Evolutionary conservation across 169 alveolate species (phyloP).

Genomic region (Cystoisospora suis): DNA sequence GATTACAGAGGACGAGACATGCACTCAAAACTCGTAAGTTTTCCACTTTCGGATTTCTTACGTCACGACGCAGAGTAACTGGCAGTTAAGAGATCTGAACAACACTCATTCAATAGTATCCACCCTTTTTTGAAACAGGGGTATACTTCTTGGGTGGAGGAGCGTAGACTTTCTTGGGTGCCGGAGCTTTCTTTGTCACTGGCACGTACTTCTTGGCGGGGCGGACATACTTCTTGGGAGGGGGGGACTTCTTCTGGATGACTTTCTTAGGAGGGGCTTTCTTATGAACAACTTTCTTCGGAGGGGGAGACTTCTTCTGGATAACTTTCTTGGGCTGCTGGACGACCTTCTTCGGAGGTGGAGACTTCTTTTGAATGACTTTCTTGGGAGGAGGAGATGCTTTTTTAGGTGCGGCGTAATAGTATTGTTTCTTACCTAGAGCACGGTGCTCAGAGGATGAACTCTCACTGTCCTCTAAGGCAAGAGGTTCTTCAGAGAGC

Average conservation of each 20-base stretch:
- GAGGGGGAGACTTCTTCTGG: not conserved
- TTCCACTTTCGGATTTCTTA: conserved; percentile 14
- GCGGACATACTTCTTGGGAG: not conserved
- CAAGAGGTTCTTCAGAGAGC: not conserved
- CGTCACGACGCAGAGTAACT: not conserved
- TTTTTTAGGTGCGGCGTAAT: not conserved
- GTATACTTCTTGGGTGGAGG: conserved; percentile 6
- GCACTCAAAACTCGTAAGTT: conserved; percentile 4
- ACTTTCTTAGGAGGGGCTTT: not conserved
- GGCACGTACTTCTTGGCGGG: not conserved
- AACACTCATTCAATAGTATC: not conserved
- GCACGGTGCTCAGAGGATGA: not conserved
- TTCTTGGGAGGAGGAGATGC: conserved; percentile 12
- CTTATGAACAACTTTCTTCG: not conserved
- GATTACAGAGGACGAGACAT: too few species aligned
- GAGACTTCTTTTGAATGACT: not conserved
- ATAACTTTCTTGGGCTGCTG: not conserved
- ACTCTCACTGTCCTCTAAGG: not conserved
- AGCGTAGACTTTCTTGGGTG: conserved; percentile 16
- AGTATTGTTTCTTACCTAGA: not conserved
- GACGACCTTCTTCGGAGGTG: not conserved
- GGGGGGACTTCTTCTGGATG: not conserved
- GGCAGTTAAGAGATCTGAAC: too few species aligned
- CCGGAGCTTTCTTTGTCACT: not conserved
- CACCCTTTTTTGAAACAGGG: conserved; percentile 9